phyloP scores from a whole-genome alignment of 495 filamentous ascomycete species.

The Penicillium manginii region DNA sequence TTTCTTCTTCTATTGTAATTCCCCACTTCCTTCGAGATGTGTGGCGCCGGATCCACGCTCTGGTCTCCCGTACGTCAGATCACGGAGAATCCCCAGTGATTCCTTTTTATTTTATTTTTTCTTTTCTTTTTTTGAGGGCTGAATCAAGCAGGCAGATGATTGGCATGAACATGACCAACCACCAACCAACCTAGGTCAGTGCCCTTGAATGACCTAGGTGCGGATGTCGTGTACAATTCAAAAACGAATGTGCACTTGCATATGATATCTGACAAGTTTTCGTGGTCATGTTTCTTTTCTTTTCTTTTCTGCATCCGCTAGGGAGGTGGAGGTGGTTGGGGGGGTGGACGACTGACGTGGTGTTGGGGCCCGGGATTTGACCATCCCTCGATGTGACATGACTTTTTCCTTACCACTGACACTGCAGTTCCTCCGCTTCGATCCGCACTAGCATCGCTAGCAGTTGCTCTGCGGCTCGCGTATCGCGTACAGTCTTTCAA shows the following conservation, averaged over 20 bases:
- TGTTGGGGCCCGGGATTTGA: slow-evolving; percentile 19
- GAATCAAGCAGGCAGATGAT: slow-evolving; percentile 13
- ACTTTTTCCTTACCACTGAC: slow-evolving; percentile 3
- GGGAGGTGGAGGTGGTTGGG: slow-evolving; percentile 10
- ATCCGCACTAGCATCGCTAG: slow-evolving; percentile 11
- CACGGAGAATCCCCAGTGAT: slow-evolving; percentile 22
- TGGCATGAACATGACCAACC: background rate
- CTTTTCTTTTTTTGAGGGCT: slow-evolving; percentile 3
- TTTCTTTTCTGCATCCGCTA: slow-evolving; percentile 9
- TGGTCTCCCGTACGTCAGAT: slow-evolving; percentile 31
- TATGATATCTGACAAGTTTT: slow-evolving; percentile 10
- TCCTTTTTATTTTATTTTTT: slow-evolving; percentile 14
- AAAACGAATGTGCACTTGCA: background rate
- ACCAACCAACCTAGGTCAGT: background rate
- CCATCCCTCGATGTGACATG: slow-evolving; percentile 24
- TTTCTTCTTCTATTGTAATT: slow-evolving; percentile 31
- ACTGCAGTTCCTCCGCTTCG: slow-evolving; percentile 3
- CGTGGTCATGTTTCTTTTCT: background rate
- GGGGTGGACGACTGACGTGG: slow-evolving; percentile 17
- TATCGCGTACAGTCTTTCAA: slow-evolving; percentile 15
- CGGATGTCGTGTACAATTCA: background rate
- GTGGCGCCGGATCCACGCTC: slow-evolving; percentile 21
- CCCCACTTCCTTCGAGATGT: slow-evolving; percentile 35
- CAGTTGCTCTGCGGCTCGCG: slow-evolving; percentile 20
- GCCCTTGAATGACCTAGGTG: background rate